These are phyloP conservation scores for Alternaria incomplexa DNA, from an alignment of 2,329 filamentous ascomycete genomes.

Conservation along the genomic window DNA sequence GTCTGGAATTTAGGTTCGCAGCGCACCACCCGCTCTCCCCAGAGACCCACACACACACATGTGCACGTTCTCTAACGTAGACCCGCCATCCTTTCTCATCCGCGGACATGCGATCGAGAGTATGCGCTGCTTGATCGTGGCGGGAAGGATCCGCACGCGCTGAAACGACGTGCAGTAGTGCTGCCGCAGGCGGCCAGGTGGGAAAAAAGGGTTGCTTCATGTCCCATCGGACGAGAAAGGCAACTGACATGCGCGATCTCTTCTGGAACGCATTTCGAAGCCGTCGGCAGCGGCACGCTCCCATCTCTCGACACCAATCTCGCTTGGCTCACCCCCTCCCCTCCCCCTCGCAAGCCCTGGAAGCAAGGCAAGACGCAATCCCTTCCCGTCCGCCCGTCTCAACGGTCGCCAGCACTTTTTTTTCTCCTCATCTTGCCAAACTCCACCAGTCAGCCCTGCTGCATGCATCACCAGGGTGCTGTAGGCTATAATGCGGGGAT, in stretches of 20 bases:
- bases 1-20: constrained; percentile 8
- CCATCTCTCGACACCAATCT: constrained; percentile 15
- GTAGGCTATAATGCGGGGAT: constrained; percentile 42
- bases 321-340: constrained; percentile 17
- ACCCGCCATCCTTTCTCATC: neutral
- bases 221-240: neutral
- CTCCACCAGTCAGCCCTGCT: constrained; percentile 15
- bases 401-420: constrained; percentile 27
- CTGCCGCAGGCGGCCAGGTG: constrained; percentile 6
- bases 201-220: constrained; percentile 3
- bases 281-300: constrained; percentile 9
- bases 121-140: constrained; percentile 4
- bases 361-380: constrained; percentile 11
- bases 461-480: constrained; percentile 21
- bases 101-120: constrained; percentile 8
- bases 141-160: constrained; percentile 25
- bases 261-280: constrained; percentile 24
- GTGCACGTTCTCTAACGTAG: neutral
- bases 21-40: neutral
- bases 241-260: constrained; percentile 1
- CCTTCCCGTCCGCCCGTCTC: constrained; percentile 33
- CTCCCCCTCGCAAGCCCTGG: neutral
- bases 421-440: constrained; percentile 8
- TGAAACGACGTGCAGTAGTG: constrained; percentile 26
- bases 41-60: neutral